Percentiles rank a stretch among this genome's conserved stretches.
Conservation (phyloP, 768 basidiomycete genomes). For the Termitomyces sp. region DNA sequence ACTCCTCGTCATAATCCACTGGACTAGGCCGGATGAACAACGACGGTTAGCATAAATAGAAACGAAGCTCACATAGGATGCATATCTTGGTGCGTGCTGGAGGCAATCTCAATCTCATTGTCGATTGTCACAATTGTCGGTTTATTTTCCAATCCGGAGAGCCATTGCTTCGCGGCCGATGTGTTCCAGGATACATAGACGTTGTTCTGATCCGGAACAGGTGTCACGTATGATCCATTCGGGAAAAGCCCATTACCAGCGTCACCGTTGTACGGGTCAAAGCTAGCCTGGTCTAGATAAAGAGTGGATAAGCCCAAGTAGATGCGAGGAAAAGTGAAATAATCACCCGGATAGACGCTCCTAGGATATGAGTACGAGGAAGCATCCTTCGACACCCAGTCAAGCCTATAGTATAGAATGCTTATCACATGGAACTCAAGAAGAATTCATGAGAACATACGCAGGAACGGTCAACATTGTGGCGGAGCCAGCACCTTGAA, state of each 20-base stretch:
- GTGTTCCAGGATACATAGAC: slow-evolving; percentile 50
- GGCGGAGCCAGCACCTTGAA: slow-evolving; percentile 38
- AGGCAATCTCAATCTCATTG: slow-evolving; percentile 57
- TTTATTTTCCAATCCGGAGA: slow-evolving; percentile 42
- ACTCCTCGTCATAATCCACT: slow-evolving; percentile 50
- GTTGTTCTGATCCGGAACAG: slow-evolving; percentile 32
- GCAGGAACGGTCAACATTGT: slow-evolving; percentile 47
- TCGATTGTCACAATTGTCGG: slow-evolving; percentile 47
- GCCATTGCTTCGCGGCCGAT: slow-evolving; percentile 39
- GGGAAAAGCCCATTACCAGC: slow-evolving; percentile 47
- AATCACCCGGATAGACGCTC: slow-evolving; percentile 39
- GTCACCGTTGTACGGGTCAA: slow-evolving; percentile 46
- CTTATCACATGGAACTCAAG: not conserved
- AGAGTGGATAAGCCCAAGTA: not conserved
- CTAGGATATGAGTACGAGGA: slow-evolving; percentile 50
- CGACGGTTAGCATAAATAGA: not conserved
- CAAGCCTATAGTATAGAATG: slow-evolving; percentile 32
- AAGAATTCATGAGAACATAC: slow-evolving; percentile 24
- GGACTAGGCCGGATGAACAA: slow-evolving; percentile 24
- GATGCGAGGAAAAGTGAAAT: not conserved
- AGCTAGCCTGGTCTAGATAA: slow-evolving; percentile 34
- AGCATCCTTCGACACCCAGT: slow-evolving; percentile 54
- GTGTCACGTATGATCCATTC: slow-evolving; percentile 43
- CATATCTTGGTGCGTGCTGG: slow-evolving; percentile 54
- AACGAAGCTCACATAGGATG: slow-evolving; percentile 37